A percentile compares a stretch with the other conserved stretches of the same genome.
phyloP scores from a whole-genome alignment of 805 yeast species.

The Soucietia sequanensis region DNA sequence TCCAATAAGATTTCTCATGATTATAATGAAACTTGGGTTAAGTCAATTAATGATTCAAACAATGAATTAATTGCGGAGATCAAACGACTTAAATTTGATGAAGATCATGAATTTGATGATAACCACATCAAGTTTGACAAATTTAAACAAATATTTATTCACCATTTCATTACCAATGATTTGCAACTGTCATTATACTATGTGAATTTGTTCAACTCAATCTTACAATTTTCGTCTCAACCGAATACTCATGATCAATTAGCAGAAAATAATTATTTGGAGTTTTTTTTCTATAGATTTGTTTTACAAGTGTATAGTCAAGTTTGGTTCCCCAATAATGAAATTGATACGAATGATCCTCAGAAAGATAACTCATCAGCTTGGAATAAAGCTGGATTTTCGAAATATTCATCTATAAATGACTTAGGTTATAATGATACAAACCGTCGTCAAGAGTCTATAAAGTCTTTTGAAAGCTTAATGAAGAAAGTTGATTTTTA shows the following conservation, averaged over 20 bases:
- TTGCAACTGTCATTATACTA: conserved; percentile 17
- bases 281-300: conserved; percentile 27
- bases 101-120: neutral
- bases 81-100: neutral
- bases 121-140: conserved; percentile 1
- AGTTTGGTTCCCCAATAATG: conserved; percentile 18
- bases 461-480: neutral
- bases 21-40: conserved; percentile 10
- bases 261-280: conserved; percentile 23
- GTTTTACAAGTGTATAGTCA: conserved; percentile 17
- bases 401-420: too few relatives aligned
- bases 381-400: too few relatives aligned
- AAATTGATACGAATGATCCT: conserved; percentile 1
- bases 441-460: too few relatives aligned
- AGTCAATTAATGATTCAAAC: conserved; percentile 5
- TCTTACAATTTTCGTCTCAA: conserved; percentile 22
- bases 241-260: conserved; percentile 20
- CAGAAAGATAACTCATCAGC: too few relatives aligned
- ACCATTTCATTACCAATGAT: conserved; percentile 14
- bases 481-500: conserved; percentile 22
- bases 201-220: conserved; percentile 13
- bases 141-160: conserved; percentile 7
- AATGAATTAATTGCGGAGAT: neutral
- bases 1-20: conserved; percentile 4
- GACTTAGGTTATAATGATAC: too few relatives aligned